Evolutionary conservation across 1,284 basidiomycete genomes (phyloP).

Genomic region (Rhodotorula sp.): DNA sequence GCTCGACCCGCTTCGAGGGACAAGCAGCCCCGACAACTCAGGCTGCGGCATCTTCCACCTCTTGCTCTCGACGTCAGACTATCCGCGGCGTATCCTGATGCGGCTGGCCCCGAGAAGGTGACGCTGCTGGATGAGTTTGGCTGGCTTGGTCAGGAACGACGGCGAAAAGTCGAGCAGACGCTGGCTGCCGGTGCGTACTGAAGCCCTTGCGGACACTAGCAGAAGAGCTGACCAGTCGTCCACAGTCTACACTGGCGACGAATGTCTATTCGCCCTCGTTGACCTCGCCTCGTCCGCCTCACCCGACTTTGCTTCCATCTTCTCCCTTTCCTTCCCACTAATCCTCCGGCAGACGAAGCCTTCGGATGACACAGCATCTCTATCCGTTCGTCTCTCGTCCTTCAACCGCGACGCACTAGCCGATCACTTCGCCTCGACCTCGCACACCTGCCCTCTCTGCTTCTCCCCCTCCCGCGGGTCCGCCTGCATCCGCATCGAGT

Average conservation of each 20-base stretch:
- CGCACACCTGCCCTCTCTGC: conserved; percentile 31
- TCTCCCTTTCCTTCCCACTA: conserved; percentile 15
- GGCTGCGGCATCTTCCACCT: conserved; percentile 33
- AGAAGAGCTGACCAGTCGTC: neutral
- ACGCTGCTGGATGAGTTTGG: conserved; percentile 1
- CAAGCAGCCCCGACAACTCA: neutral
- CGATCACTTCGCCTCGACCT: conserved; percentile 2
- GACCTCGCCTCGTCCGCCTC: conserved; percentile 26
- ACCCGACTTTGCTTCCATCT: conserved; percentile 21
- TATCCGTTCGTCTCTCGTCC: neutral
- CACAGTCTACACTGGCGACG: conserved; percentile 26
- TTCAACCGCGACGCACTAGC: neutral
- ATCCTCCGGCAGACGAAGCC: neutral
- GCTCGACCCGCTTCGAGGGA: neutral
- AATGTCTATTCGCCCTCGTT: conserved; percentile 29
- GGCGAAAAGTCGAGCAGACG: neutral
- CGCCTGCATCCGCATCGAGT: conserved; percentile 61
- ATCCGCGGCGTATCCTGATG: conserved; percentile 24
- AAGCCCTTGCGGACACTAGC: neutral
- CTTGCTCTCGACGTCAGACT: conserved; percentile 22
- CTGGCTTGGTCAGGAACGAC: conserved; percentile 18
- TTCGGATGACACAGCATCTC: neutral
- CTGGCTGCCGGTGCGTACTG: conserved; percentile 2
- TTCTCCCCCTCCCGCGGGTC: conserved; percentile 66
- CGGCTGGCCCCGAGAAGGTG: conserved; percentile 12